phyloP scores from a whole-genome alignment of 2,329 filamentous ascomycete genomes.

The Huntiella moniliformis region DNA sequence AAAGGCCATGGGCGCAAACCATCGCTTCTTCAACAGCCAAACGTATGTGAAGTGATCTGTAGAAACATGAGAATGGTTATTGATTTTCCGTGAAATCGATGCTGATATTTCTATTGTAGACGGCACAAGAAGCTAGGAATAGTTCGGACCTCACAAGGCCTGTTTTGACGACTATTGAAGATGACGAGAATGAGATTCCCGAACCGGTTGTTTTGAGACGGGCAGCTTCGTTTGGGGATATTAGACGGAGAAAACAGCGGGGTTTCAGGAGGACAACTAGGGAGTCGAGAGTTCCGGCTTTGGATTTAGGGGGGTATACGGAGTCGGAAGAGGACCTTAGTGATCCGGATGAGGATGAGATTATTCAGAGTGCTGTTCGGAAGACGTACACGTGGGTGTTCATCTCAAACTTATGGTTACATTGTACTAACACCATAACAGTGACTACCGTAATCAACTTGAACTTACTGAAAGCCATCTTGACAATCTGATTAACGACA shows the following conservation, averaged over 20 bases:
- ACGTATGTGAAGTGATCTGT: slow-evolving; percentile 25
- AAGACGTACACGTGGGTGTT: slow-evolving; percentile 30
- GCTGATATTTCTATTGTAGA: slow-evolving; percentile 1
- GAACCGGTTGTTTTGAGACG: slow-evolving; percentile 45
- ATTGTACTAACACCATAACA: slow-evolving; percentile 17
- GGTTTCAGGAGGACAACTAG: slow-evolving; percentile 5
- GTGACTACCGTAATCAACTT: slow-evolving; percentile 64
- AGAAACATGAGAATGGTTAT: not conserved
- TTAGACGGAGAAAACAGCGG: not conserved
- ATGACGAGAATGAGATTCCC: slow-evolving; percentile 40
- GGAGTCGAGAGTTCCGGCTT: slow-evolving; percentile 5
- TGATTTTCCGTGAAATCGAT: not conserved
- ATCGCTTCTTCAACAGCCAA: slow-evolving; percentile 49
- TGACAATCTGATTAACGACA: slow-evolving; percentile 57
- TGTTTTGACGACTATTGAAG: slow-evolving; percentile 15
- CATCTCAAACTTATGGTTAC: not conserved
- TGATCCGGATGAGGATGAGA: slow-evolving; percentile 32
- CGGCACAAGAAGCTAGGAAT: not conserved
- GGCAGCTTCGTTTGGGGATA: slow-evolving; percentile 37
- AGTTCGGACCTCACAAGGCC: slow-evolving; percentile 7
- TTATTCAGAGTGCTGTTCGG: slow-evolving; percentile 28
- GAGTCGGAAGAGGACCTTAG: slow-evolving; percentile 5
- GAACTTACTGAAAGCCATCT: slow-evolving; percentile 66
- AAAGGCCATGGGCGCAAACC: slow-evolving; percentile 41
- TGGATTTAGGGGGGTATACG: slow-evolving; percentile 7